These are phyloP conservation scores for Ceriops zippeliana DNA, from an alignment of 345 rosid species.

Conservation along the genomic window DNA sequence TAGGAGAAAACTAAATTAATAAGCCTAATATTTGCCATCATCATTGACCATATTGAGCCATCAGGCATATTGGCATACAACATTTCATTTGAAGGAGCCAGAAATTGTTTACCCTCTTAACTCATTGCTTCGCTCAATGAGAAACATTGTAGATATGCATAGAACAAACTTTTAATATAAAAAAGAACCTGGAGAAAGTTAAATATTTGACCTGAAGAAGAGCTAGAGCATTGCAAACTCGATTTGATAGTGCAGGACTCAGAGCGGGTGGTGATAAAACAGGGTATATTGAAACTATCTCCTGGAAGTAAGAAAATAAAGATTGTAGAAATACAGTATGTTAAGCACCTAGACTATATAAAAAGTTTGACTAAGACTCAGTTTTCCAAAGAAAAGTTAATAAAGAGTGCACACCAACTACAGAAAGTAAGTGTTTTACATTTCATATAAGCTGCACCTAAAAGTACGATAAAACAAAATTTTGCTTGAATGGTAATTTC, in stretches of 20 bases:
- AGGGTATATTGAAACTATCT: constrained; percentile 93
- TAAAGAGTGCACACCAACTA: neutral
- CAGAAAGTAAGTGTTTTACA: neutral
- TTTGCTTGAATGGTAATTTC: neutral
- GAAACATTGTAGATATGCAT: neutral
- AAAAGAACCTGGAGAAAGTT: neutral
- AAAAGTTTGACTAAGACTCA: constrained; percentile 1
- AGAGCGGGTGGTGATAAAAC: constrained; percentile 90
- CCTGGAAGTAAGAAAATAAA: constrained; percentile 47
- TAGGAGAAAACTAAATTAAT: neutral
- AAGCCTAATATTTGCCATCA: too few species aligned
- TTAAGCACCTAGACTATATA: neutral
- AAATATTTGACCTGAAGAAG: constrained; percentile 76
- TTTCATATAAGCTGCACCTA: constrained; percentile 1
- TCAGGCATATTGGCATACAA: neutral
- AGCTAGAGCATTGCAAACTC: constrained; percentile 98
- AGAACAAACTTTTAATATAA: neutral
- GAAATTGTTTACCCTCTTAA: neutral
- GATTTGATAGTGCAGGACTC: constrained; percentile 85
- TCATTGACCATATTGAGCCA: constrained; percentile 10
- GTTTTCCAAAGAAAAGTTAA: neutral
- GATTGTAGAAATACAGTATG: neutral
- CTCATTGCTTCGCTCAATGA: neutral
- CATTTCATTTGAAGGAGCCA: neutral
- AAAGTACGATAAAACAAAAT: neutral